Base-by-base conservation (phyloP, 2,329 filamentous ascomycete genomes). In the Celoporthe dispersa region DNA sequence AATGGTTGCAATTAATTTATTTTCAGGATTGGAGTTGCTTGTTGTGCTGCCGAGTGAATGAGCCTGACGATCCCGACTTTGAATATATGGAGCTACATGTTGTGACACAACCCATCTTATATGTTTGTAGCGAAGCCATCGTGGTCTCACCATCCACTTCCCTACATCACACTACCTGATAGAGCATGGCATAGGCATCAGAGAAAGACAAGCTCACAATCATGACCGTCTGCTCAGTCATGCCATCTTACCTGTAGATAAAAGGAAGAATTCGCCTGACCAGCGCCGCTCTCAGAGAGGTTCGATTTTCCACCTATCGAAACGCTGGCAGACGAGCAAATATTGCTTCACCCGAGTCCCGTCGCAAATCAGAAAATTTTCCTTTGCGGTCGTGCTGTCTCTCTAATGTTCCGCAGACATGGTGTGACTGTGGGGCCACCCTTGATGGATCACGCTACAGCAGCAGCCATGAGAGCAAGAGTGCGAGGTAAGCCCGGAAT, bases 391-490 rank as follows among this genome's bases (percentile, higher is more conserved):
- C 4, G 6, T 33, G 14, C 14, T 22, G 53, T 4, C 53, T 57
- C 28, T 57, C 59, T 61, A 19, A 37, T 37, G 19, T 37, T 35
- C 33, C 33, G 35, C 9, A 25, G 59, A 39, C 59, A 19, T 61
- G 33, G 59, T 61, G 59, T 61, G 59, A 61, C 16, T 37, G 35
- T 61, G 59, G 59, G 16, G 59, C 59, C 59, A 61, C 33, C 16
- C 14, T 5, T 19, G 28, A 31, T 8, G 28, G 53, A 33, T 57
- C 53, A 57, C 53, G 53, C 25, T 57, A 57, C 14, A 57, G 12
- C 14, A 31, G 12, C 14, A 57, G 25, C 14, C 1, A 31, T n/a
- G 6, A 25, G 19, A 48, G 19, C 16, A 8, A 57, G 28, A 57
- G 25, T 57, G 53, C 28, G 53, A 57, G 53, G 25, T 57, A 31